Percentiles rank a stretch among this genome's conserved stretches.
Conservation (phyloP, 768 basidiomycete genomes). For the Mycena vulgaris region DNA sequence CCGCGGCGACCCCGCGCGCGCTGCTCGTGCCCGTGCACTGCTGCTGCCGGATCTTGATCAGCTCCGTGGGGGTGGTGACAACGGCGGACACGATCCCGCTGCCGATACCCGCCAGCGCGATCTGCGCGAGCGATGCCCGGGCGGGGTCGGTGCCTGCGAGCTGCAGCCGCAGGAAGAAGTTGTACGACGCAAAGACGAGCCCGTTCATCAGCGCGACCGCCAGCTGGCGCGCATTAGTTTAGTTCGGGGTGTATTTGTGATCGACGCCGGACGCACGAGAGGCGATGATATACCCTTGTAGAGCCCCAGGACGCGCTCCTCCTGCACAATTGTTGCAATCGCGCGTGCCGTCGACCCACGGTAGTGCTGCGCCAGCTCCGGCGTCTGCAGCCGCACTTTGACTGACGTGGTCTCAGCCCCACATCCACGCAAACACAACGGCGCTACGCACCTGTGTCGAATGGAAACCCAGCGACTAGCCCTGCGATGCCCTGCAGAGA, state of each 20-base stretch:
- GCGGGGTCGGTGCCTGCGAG: slow-evolving; percentile 54
- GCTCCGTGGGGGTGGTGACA: slow-evolving; percentile 87
- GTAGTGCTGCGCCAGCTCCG: slow-evolving; percentile 70
- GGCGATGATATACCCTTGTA: slow-evolving; percentile 88
- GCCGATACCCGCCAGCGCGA: slow-evolving; percentile 83
- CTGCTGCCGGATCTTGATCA: slow-evolving; percentile 92
- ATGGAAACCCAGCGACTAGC: slow-evolving; percentile 81
- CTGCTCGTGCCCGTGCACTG: slow-evolving; percentile 63
- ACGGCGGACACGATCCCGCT: slow-evolving; percentile 87
- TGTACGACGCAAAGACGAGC: slow-evolving; percentile 88
- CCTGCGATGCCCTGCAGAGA: slow-evolving; percentile 77
- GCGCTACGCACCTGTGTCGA: slow-evolving; percentile 77
- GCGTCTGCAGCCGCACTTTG: slow-evolving; percentile 87
- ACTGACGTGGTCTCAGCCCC: too few species aligned
- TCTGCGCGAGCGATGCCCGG: slow-evolving; percentile 78
- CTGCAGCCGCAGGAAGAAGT: slow-evolving; percentile 81
- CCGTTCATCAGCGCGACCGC: slow-evolving; percentile 87
- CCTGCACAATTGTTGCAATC: slow-evolving; percentile 74
- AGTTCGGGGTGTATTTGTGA: too few species aligned
- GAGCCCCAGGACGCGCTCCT: slow-evolving; percentile 78
- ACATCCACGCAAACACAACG: too few species aligned
- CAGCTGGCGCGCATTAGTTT: slow-evolving; percentile 56
- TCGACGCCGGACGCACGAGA: slow-evolving; percentile 49
- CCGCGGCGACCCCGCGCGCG: slow-evolving; percentile 66
- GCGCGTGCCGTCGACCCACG: slow-evolving; percentile 73